Percentiles rank a stretch among this genome's conserved stretches.
These are phyloP conservation scores for Setomelanomma holmii DNA, from an alignment of 2,329 filamentous ascomycete species.

Conservation along the genomic window DNA sequence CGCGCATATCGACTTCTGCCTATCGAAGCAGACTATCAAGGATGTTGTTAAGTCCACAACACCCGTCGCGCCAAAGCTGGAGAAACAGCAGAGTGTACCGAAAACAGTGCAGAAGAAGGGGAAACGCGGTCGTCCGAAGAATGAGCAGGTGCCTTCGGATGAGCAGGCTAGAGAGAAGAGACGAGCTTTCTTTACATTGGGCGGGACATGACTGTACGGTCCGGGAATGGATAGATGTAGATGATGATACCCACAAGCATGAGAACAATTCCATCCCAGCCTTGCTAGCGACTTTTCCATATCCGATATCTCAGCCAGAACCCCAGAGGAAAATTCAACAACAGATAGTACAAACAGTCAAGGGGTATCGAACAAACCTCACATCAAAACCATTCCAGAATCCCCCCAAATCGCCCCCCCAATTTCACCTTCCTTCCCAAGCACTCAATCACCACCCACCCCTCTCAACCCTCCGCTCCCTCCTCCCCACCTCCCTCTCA, in stretches of 20 bases:
- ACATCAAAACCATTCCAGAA: not conserved
- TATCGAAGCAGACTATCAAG: slow-evolving; percentile 84
- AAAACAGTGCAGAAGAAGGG: slow-evolving; percentile 31
- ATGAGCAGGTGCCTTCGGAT: slow-evolving; percentile 23
- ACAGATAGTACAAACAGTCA: not conserved
- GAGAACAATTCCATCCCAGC: not conserved
- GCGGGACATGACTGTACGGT: slow-evolving; percentile 2
- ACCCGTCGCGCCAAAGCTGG: slow-evolving; percentile 8
- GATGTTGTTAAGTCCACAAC: slow-evolving; percentile 71
- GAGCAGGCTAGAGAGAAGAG: slow-evolving; percentile 41
- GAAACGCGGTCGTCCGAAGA: slow-evolving; percentile 40
- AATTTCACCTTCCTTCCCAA: not conserved
- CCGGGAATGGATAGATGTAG: not conserved
- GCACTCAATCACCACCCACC: not conserved
- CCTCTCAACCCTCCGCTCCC: not conserved
- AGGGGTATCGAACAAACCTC: not conserved
- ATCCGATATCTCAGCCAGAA: not conserved
- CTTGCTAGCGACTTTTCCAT: not conserved
- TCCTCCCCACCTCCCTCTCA: slow-evolving; percentile 9
- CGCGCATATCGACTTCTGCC: slow-evolving; percentile 88
- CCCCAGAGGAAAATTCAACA: not conserved
- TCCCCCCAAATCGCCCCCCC: too few relatives aligned
- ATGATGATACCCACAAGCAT: not conserved
- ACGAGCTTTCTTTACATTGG: slow-evolving; percentile 40
- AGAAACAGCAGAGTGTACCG: slow-evolving; percentile 15